phyloP scores from a whole-genome alignment of 73 alveolate genomes.

The Paramecium bursaria region DNA sequence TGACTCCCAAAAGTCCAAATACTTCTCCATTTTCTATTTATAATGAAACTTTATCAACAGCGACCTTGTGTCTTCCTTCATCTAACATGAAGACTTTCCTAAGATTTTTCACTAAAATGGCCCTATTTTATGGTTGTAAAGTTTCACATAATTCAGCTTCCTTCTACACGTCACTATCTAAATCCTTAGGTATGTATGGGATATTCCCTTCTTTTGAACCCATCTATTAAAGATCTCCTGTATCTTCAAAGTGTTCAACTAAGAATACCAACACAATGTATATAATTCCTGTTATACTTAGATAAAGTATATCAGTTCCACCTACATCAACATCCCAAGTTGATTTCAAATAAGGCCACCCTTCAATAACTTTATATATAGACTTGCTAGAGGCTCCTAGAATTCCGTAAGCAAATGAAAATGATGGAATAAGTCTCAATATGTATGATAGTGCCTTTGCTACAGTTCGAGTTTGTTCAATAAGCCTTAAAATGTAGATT shows the following conservation, averaged over 20 bases:
- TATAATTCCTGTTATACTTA: constrained; percentile 43
- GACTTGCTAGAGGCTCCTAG: constrained; percentile 7
- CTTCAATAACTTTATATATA: constrained; percentile 10
- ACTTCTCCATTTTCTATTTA: constrained; percentile 87
- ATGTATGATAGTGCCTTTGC: constrained; percentile 62
- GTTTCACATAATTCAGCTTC: constrained; percentile 77
- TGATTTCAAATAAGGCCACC: neutral
- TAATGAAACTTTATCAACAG: constrained; percentile 81
- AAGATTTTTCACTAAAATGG: constrained; percentile 78
- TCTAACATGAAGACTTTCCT: constrained; percentile 75
- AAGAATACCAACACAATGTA: constrained; percentile 51
- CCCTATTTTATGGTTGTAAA: constrained; percentile 59
- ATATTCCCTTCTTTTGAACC: constrained; percentile 43
- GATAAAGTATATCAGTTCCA: constrained; percentile 75
- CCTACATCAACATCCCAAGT: constrained; percentile 70
- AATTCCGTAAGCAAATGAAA: constrained; percentile 68
- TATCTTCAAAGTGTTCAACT: constrained; percentile 64
- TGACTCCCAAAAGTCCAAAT: constrained; percentile 86
- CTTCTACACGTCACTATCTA: constrained; percentile 83
- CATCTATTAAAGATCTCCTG: constrained; percentile 56
- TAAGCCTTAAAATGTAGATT: constrained; percentile 66
- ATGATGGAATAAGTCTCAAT: constrained; percentile 70
- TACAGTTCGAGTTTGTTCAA: constrained; percentile 71
- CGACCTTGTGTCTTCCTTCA: constrained; percentile 68
- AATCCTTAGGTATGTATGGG: constrained; percentile 46